phyloP scores from a whole-genome alignment of 2,329 filamentous ascomycete genomes.

The Sporothrix brasiliensis region DNA sequence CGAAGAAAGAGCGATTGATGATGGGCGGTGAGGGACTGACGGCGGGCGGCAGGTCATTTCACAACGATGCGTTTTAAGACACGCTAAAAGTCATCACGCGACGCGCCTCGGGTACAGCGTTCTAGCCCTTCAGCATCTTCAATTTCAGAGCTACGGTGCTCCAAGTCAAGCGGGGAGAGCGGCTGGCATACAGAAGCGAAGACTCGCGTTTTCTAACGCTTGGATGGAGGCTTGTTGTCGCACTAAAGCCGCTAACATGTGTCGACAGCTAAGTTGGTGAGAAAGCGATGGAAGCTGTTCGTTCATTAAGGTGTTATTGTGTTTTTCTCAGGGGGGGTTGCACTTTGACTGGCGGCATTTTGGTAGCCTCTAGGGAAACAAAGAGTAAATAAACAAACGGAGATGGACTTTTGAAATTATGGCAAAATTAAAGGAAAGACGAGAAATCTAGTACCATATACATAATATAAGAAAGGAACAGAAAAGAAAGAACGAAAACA shows the following conservation, averaged over 20 bases:
- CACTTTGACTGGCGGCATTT: neutral
- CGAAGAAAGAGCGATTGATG: slow-evolving; percentile 21
- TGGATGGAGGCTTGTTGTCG: neutral
- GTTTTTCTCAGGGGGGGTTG: no score
- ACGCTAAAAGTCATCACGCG: slow-evolving; percentile 21
- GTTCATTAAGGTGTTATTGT: neutral
- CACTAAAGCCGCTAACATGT: slow-evolving; percentile 26
- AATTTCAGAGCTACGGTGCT: neutral
- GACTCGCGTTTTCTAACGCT: slow-evolving; percentile 2
- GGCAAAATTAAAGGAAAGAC: no score
- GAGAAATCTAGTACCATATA: no score
- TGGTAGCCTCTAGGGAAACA: neutral
- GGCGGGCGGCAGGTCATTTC: neutral
- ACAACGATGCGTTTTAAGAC: neutral
- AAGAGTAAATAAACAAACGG: no score
- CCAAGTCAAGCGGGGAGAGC: neutral
- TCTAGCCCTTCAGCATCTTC: slow-evolving; percentile 2
- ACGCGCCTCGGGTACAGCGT: slow-evolving; percentile 20
- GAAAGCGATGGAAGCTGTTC: slow-evolving; percentile 10
- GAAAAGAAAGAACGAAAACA: neutral
- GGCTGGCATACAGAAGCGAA: slow-evolving; percentile 19
- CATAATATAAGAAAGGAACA: neutral
- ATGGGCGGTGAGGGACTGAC: slow-evolving; percentile 19
- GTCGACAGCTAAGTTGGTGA: slow-evolving; percentile 5
- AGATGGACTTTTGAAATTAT: no score